Base-by-base conservation (phyloP, 139 green algal species). In the Raphidocelis subcapitata region DNA sequence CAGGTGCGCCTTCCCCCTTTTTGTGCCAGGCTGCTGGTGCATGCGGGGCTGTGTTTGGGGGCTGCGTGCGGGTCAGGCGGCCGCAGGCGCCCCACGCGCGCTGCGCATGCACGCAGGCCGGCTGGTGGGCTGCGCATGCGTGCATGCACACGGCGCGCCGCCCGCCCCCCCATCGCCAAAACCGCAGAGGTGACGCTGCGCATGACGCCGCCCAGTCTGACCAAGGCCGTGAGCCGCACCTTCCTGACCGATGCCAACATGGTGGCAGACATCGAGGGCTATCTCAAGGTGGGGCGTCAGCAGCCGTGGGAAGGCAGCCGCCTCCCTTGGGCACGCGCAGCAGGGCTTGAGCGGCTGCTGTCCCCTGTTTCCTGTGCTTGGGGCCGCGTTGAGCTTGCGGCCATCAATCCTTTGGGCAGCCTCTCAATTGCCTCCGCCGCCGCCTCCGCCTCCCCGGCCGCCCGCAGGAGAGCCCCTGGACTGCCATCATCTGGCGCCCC, bases 121-220 rank as follows among this genome's bases (percentile, higher is more conserved):
- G n/a, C n/a, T n/a, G n/a, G n/a, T n/a, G n/a, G n/a, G n/a, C n/a
- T n/a, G n/a, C n/a, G n/a, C n/a, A n/a, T n/a, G n/a, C n/a, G n/a
- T n/a, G n/a, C n/a, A n/a, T n/a, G n/a, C n/a, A n/a, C n/a, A n/a
- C n/a, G n/a, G n/a, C n/a, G n/a, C n/a, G n/a, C n/a, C n/a, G n/a
- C n/a, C n/a, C n/a, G n/a, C n/a, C n/a, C n/a, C n/a, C n/a, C n/a
- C n/a, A n/a, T n/a, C n/a, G n/a, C n/a, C n/a, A n/a, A n/a, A n/a
- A n/a, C n/a, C n/a, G 41, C 41, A 49, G 69, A 69, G 69, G 46
- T 76, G n/a, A 69, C 49, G 29, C 31, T 76, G n/a, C 69, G 69
- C 29, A 35, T 76, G 60, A 76, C 69, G 12, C 60, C 69, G 20
- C 69, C 60, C 29, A 76, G 44, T 20, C 54, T 68, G 56, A 76